Base-by-base conservation (phyloP, 495 filamentous ascomycete genomes). In the Ramalina intermedia region DNA sequence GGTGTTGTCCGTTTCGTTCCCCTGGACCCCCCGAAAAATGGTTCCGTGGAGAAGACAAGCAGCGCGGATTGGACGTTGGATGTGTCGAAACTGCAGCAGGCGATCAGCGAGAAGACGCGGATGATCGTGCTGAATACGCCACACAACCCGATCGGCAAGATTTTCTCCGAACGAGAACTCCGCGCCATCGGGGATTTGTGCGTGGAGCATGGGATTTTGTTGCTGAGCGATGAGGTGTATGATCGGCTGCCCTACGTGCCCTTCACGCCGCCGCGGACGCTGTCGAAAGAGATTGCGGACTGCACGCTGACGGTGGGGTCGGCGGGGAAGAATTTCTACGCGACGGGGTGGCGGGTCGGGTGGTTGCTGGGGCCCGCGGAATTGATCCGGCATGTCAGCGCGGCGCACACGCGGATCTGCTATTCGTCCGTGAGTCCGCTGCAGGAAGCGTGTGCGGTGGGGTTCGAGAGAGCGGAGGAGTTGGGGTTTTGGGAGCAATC, bases 101-200 rank as follows among this genome's bases (percentile, higher is more conserved):
- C 84, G n/a, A 84, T 98, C 55, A 94, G 81, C 13, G 67, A 79
- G 14, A 81, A 77, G 62, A 96, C 91, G 2, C 87, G 85, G 61
- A 96, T 98, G 93, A 80, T 98, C 58, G 91, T 96, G 47, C 66
- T 89, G 49, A 86, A 83, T 61, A 76, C 76, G 14, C 81, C 80
- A n/a, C 90, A 98, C 67, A 98, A 98, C 69, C 91, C 91, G 18
- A 81, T 96, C 45, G 91, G 91, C 53, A 98, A 98, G 63, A 85
- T 98, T 37, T 94, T 87, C 65, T 86, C 84, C 6, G 74, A 73
- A 37, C 72, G 78, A 7, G 91, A 98, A 60, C 79, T 95, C n/a
- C 69, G 81, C 56, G 77, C 70, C 38, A 93, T 98, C 56, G 93
- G 85, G 46, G 78, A 85, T 46, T 71, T 96, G n/a, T 91, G 85